Conservation (phyloP, 805 yeast genomes). For the Komagataella ulmi region DNA sequence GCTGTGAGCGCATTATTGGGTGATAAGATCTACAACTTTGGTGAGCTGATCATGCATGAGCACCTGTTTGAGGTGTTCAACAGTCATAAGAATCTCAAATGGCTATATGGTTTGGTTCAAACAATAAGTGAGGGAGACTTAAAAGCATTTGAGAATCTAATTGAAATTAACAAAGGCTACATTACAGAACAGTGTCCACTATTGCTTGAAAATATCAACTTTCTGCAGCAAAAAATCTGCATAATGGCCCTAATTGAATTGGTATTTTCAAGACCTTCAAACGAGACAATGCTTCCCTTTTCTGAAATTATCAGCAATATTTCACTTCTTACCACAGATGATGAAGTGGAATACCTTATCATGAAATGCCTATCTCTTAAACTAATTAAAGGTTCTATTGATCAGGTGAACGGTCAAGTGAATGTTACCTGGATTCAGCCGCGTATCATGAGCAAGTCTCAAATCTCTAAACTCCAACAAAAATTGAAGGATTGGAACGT, state of each 20-base stretch:
- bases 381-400: constrained; percentile 78
- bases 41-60: constrained; percentile 87
- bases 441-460: constrained; percentile 72
- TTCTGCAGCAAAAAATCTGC: constrained; percentile 81
- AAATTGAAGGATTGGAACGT: constrained; percentile 69
- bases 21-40: constrained; percentile 87
- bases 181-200: constrained; percentile 27
- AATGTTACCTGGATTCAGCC: constrained; percentile 94
- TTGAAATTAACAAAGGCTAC: constrained; percentile 6
- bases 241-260: constrained; percentile 85
- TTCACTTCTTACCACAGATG: constrained; percentile 42
- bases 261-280: constrained; percentile 64
- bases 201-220: constrained; percentile 42
- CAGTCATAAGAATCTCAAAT: constrained; percentile 25
- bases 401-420: constrained; percentile 70
- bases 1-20: constrained; percentile 83
- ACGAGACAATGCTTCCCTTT: constrained; percentile 62
- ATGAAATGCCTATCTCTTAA: constrained; percentile 85
- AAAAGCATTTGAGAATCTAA: constrained; percentile 37
- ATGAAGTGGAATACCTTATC: constrained; percentile 80
- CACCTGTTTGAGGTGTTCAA: constrained; percentile 38
- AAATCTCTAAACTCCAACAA: constrained; percentile 62
- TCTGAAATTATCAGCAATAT: constrained; percentile 56
- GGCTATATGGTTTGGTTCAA: constrained; percentile 63
- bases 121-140: constrained; percentile 74